Evolutionary conservation across 805 yeast genomes (phyloP), one percentile per base, ranked within the genome.

Genomic region (Ogataea neopini): DNA sequence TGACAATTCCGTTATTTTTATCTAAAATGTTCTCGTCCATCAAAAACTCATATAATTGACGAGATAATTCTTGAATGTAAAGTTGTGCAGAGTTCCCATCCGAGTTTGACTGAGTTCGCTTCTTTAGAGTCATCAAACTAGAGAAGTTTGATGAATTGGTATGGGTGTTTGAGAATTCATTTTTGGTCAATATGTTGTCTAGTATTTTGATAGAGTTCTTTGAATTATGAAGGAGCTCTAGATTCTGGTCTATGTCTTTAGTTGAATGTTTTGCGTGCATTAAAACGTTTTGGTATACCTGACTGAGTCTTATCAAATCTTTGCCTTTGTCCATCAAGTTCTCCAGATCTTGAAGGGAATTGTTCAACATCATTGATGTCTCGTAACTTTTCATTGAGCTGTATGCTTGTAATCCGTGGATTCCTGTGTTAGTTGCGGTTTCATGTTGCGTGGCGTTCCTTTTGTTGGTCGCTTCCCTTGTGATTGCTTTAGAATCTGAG

Each of bases 31-130:
- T 61, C 50, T 69, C 60, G 51, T 66, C 64, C 8, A 71, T 67
- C 8, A 87, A 69, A 63, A 81, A 90, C 56, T 87, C 96, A 34
- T 88, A 83, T 2, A 92, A 61, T 58, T 88, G 91, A 44, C 96
- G 74, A 0, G 97, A 79, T 14, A 89, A 68, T 58, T 89, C 96
- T 49, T 81, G 80, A 23, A 77, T 46, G 50, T 67, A 69, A 10
- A 65, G 40, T 8, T 42, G 43, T 4, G 64, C 56, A 4, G 54
- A 46, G 6, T 56, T 56, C 28, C 52, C 45, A 28, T 48, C 47
- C 5, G 51, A 51, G 8, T 33, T 29, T 1, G 19, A 17, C 5
- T 48, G 39, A 1, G 44, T 25, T 26, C 43, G 47, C 4, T 28
- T 32, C 33, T 56, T 63, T 29, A 63, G 46, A 35, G 22, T 48